Base-by-base conservation (phyloP, 2,329 filamentous ascomycete species). In the Verticillium isaacii region DNA sequence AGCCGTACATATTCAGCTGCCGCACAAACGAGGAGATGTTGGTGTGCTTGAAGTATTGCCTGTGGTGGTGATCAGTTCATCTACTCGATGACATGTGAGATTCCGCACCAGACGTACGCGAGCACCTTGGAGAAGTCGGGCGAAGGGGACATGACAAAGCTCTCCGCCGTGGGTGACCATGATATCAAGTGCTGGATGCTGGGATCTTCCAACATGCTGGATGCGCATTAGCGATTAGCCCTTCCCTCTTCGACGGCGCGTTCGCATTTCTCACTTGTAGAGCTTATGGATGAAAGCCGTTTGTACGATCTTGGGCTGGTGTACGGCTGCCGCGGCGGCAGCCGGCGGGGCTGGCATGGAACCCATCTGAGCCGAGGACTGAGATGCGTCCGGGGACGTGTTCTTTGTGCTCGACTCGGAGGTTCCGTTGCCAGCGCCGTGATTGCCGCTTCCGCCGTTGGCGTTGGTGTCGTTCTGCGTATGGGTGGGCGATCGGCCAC, bases 231-330 rank as follows among this genome's bases (percentile, higher is more conserved):
- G 37, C 37, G 4, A 29, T 7, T 45, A 19, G 36, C 61, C 25
- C 60, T 12, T 12, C 50, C 52, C 34, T 14, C 65, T 25, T 54
- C 19, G 19, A 54, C 19, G 19, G 11, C 19, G 9, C 8, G 11
- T 9, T 25, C n/a, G 54, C 25, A 32, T 5, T 56, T 32, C 89
- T 72, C 82, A 97, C 93, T 96, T 97, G 82, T 98, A 99, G 39
- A 99, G 86, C 77, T 99, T 99, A 77, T 99, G 95, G 67, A 99
- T 98, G 72, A 99, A 99, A 25, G 95, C 95, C 12, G 95, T 98
- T 78, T 99, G 95, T 17, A 98, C 93, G 55, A 97, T 94, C 78
- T 99, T 99, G 63, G 95, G 93, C 73, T 97, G 93, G 72, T 96
- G 92, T 59, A 93, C 89, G 57, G 89, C 89, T 5, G 90, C 87